Base-by-base conservation (phyloP, 2,329 filamentous ascomycete genomes). In the Penicillium sp. region DNA sequence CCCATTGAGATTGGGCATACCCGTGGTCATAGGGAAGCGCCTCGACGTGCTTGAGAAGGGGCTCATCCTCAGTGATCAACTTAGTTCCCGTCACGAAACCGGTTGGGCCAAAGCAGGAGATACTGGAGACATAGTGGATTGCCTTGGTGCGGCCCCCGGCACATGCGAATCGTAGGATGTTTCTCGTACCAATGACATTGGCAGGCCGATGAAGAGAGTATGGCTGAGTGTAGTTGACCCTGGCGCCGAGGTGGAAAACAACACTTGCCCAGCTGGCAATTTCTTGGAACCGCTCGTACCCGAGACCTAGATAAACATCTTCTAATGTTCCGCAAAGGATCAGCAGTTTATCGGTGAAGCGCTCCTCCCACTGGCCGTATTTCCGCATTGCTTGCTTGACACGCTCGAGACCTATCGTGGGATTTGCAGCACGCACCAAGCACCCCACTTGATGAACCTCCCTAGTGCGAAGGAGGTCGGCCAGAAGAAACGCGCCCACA, bases 1-100 rank as follows among this genome's bases (percentile, higher is more conserved):
- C 87, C 89, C 89, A 96, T 75, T 96, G 95, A 58, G 84, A 85
- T 71, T 96, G 90, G 1, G 91, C 90, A 65, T 96, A 96, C 1
- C 92, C 91, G 1, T 89, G 93, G 22, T 85, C 85, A 2, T 95
- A 67, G 2, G 53, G 55, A 2, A 70, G 54, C 0, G 65, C 57
- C 1, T 58, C 55, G 1, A 68, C 31, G 26, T 70, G 67, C 7
- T 35, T 35, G 14, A 35, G 14, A 6, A 35, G 15, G 14, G 14
- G 15, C 15, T 35, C 31, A n/a, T 35, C 31, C 6, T 35, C 31
- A 29, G 27, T 29, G 27, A 29, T 14, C 27, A 29, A 29, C 11
- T 29, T n/a, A n/a, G 15, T 35, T 6, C 31, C 31, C 15, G 31
- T 35, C 31, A 35, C 31, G 15, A n/a, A n/a, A 1, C 31, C 31